Evolutionary conservation across 805 yeast genomes (phyloP).

Genomic region (Candida insectalens): DNA sequence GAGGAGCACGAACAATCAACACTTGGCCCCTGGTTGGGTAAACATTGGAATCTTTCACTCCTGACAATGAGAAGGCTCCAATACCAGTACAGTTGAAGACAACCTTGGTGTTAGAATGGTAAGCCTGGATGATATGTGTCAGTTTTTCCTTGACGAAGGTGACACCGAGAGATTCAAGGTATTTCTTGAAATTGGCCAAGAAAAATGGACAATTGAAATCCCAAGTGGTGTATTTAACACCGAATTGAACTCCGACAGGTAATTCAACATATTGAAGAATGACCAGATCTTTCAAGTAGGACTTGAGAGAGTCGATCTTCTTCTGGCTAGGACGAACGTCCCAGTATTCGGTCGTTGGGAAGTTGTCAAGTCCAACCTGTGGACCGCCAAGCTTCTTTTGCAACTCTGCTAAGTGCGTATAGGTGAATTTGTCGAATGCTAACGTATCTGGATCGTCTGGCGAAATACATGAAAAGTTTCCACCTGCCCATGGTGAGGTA

Average conservation of each 20-base stretch:
- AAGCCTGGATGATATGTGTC: constrained; percentile 50
- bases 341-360: constrained; percentile 53
- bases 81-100: constrained; percentile 76
- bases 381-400: constrained; percentile 41
- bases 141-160: constrained; percentile 35
- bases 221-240: constrained; percentile 51
- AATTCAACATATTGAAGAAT: constrained; percentile 28
- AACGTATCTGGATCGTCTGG: constrained; percentile 45
- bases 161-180: constrained; percentile 42
- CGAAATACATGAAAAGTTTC: constrained; percentile 51
- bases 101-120: constrained; percentile 24
- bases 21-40: constrained; percentile 80
- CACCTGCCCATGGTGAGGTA: constrained; percentile 80
- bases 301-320: constrained; percentile 37
- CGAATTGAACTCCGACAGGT: constrained; percentile 46
- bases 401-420: constrained; percentile 33
- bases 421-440: constrained; percentile 48
- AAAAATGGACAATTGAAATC: constrained; percentile 66
- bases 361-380: constrained; percentile 41
- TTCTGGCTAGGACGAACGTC: constrained; percentile 34
- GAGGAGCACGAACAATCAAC: constrained; percentile 62
- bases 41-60: constrained; percentile 50
- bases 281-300: constrained; percentile 40
- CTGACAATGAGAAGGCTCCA: constrained; percentile 55
- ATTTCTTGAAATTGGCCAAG: constrained; percentile 34